phyloP scores from a whole-genome alignment of 345 rosid genomes.

The Bruguiera gymnorhiza region DNA sequence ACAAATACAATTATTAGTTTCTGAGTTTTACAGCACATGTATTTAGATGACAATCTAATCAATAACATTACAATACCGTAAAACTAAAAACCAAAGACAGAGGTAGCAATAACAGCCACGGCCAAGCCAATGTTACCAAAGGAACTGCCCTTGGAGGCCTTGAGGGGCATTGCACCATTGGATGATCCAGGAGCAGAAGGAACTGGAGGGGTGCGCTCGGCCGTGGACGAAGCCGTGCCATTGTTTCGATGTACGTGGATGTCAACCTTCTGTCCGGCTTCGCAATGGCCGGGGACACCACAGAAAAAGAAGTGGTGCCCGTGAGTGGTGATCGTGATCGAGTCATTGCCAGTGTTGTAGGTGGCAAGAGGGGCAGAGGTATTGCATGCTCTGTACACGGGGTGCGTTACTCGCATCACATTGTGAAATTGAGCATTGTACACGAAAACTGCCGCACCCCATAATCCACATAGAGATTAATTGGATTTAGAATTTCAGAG shows the following conservation, averaged over 20 bases:
- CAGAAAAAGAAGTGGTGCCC: constrained; percentile 94
- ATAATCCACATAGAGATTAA: background rate
- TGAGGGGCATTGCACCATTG: constrained; percentile 24
- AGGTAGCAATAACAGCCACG: constrained; percentile 18
- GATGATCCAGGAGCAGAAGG: constrained; percentile 55
- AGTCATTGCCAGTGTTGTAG: constrained; percentile 82
- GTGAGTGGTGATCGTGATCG: constrained; percentile 57
- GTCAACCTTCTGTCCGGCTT: constrained; percentile 85
- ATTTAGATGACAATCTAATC: background rate
- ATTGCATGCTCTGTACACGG: constrained; percentile 73
- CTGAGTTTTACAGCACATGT: too few species aligned
- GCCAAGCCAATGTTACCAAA: constrained; percentile 18
- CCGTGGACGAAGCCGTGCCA: constrained; percentile 32
- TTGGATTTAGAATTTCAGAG: background rate
- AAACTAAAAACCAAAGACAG: constrained; percentile 15
- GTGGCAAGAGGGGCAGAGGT: constrained; percentile 74
- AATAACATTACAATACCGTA: background rate
- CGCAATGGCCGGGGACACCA: constrained; percentile 91
- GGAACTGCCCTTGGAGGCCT: constrained; percentile 9
- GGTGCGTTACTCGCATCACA: constrained; percentile 80
- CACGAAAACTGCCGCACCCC: constrained; percentile 44
- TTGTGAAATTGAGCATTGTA: constrained; percentile 86
- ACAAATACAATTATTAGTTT: too few species aligned
- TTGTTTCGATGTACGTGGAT: constrained; percentile 52
- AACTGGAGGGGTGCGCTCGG: constrained; percentile 34